Base-by-base conservation (phyloP, 1,284 basidiomycete species). In the Tranzscheliella williamsii region DNA sequence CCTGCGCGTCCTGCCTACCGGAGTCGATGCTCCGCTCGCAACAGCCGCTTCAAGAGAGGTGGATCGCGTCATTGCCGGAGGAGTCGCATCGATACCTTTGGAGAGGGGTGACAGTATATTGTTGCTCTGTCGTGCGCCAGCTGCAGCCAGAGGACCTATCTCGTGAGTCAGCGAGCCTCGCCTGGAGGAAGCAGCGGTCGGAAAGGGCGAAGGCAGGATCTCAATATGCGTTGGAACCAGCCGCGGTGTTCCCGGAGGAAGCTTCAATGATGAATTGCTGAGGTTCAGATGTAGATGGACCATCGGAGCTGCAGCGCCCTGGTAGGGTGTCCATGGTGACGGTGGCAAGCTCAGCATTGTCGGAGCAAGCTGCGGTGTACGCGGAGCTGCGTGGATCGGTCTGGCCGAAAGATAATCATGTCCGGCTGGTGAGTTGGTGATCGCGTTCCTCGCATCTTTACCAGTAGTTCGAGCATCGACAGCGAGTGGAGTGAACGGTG, bases 331-430 rank as follows among this genome's bases (percentile, higher is more conserved):
- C 70, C 70, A 72, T 1, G 70, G 70, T 15, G 70, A 72, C 17
- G 70, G 68, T 2, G 70, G 70, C 17, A 71, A 24, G 33, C 61
- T 65, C 31, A 72, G 53, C 38, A 67, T 45, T 0, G 70, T 72
- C 4, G 70, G 62, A 2, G 21, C 66, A 23, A 71, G 37, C 21
- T 54, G 48, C 18, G 70, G 68, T 20, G 66, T 66, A 13, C 53
- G 39, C 4, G 67, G 66, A 23, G 58, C 44, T 17, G 52, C n/a
- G 15, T 50, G 52, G 4, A 63, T 12, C 12, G 16, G 22, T 22
- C 54, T 47, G 20, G 60, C 45, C 4, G 64, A 55, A 5, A 67
- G 38, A 17, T 67, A 56, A 18, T 62, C 60, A 7, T 18, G 8
- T 8, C 9, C 18, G 8, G 18, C 18, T 9, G 32, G 32, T 17